phyloP scores from a whole-genome alignment of 1,284 basidiomycete species.

The Rhizoctonia solani region DNA sequence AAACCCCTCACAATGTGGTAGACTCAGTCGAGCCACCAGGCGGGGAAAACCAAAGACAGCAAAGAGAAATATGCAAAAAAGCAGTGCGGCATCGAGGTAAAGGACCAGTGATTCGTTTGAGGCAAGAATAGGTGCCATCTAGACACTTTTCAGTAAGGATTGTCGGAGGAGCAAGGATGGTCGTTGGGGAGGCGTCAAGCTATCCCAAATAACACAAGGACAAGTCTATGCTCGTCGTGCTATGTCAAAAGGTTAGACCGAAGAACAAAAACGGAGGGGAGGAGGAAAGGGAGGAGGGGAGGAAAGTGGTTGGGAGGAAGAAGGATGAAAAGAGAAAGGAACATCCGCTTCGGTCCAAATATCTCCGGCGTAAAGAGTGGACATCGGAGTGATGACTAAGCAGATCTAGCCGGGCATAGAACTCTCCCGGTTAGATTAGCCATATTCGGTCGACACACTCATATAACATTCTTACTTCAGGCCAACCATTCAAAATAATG shows the following conservation, averaged over 20 bases:
- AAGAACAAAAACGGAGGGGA: neutral
- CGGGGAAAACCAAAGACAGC: constrained; percentile 43
- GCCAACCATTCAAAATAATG: no score
- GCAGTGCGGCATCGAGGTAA: constrained; percentile 44
- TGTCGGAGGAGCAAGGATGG: constrained; percentile 16
- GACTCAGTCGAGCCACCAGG: constrained; percentile 45
- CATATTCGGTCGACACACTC: no score
- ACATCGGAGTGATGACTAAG: no score
- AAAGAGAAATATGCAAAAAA: constrained; percentile 39
- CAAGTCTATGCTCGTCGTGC: neutral
- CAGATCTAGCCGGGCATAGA: no score
- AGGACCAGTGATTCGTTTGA: constrained; percentile 20
- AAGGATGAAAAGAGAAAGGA: neutral
- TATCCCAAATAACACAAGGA: neutral
- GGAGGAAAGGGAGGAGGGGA: neutral
- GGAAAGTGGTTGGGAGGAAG: neutral
- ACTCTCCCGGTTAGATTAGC: no score
- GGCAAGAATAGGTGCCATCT: constrained; percentile 18
- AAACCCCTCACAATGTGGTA: constrained; percentile 34
- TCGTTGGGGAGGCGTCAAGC: constrained; percentile 32
- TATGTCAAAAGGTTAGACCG: neutral
- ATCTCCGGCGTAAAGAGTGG: neutral
- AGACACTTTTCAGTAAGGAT: constrained; percentile 1
- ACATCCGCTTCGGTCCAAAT: neutral
- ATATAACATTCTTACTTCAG: no score